A percentile compares a stretch with the other conserved stretches of the same genome.
These are phyloP conservation scores for Pelargonium citronellum DNA, from an alignment of 441 rosid genomes.

Conservation along the genomic window DNA sequence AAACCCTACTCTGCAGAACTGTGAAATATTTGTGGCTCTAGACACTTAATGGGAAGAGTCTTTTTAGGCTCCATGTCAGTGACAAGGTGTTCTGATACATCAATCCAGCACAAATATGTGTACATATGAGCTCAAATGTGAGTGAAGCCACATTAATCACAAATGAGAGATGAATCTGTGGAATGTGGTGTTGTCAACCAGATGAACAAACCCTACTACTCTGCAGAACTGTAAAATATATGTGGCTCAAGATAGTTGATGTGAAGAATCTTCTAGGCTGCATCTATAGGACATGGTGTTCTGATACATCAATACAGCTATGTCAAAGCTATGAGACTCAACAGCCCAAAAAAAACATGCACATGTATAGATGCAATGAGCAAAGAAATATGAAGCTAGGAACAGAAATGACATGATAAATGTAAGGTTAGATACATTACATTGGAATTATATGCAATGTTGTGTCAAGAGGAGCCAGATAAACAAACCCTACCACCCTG, in stretches of 20 bases:
- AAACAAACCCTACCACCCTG: not conserved
- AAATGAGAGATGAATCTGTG: too few relatives aligned
- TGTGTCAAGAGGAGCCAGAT: conserved; percentile 7
- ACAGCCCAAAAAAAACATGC: too few relatives aligned
- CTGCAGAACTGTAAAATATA: not conserved
- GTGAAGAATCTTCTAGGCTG: conserved; percentile 1
- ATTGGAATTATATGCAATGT: not conserved
- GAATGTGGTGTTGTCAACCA: not conserved
- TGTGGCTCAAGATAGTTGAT: not conserved
- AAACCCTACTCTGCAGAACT: conserved; percentile 1
- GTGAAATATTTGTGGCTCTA: conserved; percentile 5
- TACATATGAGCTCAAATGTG: too few relatives aligned
- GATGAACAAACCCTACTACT: not conserved
- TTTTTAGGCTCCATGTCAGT: not conserved
- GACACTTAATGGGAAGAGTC: not conserved
- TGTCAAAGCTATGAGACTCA: not conserved
- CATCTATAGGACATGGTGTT: conserved; percentile 1
- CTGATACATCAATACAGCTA: conserved; percentile 8
- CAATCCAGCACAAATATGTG: not conserved
- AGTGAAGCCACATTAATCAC: too few relatives aligned
- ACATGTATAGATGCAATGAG: not conserved
- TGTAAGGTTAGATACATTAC: conserved; percentile 3
- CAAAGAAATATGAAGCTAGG: conserved; percentile 4
- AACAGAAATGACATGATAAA: not conserved
- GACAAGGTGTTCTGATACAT: conserved; percentile 3